These are phyloP conservation scores for Talaromyces islandicus DNA, from an alignment of 2,329 filamentous ascomycete genomes.

Conservation along the genomic window DNA sequence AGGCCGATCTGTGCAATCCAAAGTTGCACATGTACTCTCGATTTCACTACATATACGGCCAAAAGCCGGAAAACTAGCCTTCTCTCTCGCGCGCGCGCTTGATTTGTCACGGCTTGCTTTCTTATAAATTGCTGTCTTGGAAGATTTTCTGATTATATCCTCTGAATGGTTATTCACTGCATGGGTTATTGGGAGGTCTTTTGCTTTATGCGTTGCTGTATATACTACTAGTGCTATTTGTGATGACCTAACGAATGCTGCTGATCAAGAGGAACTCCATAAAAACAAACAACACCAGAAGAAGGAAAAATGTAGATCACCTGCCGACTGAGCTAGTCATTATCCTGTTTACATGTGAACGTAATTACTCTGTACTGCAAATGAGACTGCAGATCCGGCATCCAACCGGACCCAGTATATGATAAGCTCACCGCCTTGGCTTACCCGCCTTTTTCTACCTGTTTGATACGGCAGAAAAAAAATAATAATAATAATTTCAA, in stretches of 20 bases:
- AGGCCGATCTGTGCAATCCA: conserved; percentile 23
- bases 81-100: background rate
- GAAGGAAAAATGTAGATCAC: background rate
- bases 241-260: background rate
- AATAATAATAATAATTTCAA: background rate
- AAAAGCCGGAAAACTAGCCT: conserved; percentile 8
- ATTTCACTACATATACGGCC: conserved; percentile 12
- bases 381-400: background rate
- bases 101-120: background rate
- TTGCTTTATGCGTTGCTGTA: background rate
- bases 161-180: background rate
- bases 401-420: background rate
- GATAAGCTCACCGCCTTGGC: background rate
- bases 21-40: conserved; percentile 22
- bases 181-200: background rate
- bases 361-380: background rate
- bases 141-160: background rate
- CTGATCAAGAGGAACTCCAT: background rate
- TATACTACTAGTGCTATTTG: background rate
- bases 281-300: background rate
- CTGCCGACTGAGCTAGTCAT: background rate
- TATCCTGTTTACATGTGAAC: background rate
- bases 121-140: background rate
- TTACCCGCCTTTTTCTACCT: background rate
- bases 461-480: background rate